Evolutionary conservation across 352 stramenopile genomes (phyloP), one percentile per base, ranked within the genome.

Genomic region (Phytophthora pseudosyringae): DNA sequence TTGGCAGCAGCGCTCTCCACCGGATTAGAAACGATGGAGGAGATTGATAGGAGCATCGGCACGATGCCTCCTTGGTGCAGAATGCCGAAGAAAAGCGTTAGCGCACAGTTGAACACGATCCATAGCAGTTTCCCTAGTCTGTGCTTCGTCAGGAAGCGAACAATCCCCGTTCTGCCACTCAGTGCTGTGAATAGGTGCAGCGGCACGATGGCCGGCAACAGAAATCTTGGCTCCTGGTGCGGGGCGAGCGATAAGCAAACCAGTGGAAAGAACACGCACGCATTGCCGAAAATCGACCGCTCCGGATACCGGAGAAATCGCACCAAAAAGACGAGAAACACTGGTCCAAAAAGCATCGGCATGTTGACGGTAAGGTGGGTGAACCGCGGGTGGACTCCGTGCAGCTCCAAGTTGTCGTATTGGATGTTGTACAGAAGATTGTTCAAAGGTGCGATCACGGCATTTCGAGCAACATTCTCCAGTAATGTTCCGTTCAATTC

Each of bases 381-480:
- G 44, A 89, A 71, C 18, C 89, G 75, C 10, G 91, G 83, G 70
- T 98, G 95, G 13, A 98, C 78, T 11, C 95, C 95, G 64, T 98
- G 94, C 18, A 95, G 69, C 32, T 89, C 76, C 32, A 98, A 76
- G 61, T 98, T 98, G 40, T 86, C 75, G 57, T 84, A 73, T 62
- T 97, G 83, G 10, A 90, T 76, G 72, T 98, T 98, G 83, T 98
- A 98, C 10, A 78, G 25, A 36, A 98, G 72, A 73, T 97, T 97
- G 73, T 98, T 98, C 26, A 78, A 50, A 15, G 86, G 86, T 5
- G 86, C 80, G n/a, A 94, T 53, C 28, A 92, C 79, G 12, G 75
- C 41, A 45, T 67, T 64, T 40, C 35, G 8, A 31, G 40, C 50
- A 39, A 74, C 51, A 21, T 62, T 56, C 18, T 64, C 3, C 47